Percentiles rank a stretch among this genome's conserved stretches.
Evolutionary conservation across 352 stramenopile genomes (phyloP).

Genomic region (Hyphochytrium catenoides): DNA sequence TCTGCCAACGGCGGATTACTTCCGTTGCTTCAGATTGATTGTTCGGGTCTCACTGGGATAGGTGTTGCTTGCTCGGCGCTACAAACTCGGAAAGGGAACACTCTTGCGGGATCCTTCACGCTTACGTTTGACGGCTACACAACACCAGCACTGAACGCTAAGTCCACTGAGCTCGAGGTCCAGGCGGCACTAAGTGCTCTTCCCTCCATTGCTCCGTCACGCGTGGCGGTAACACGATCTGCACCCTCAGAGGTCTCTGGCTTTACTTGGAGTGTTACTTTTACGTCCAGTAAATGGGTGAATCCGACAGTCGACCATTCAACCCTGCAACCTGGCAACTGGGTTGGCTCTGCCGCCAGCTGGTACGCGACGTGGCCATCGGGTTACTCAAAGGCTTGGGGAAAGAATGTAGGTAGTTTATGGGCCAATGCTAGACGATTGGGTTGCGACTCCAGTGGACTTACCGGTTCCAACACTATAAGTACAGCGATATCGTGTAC

Average conservation of each 20-base stretch:
- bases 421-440: constrained; percentile 15
- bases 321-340: constrained; percentile 61
- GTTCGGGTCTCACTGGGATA: constrained; percentile 12
- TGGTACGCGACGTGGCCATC: constrained; percentile 76
- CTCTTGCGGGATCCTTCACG: constrained; percentile 71
- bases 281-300: constrained; percentile 71
- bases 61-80: constrained; percentile 9
- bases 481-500: constrained; percentile 24
- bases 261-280: constrained; percentile 78
- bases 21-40: constrained; percentile 12
- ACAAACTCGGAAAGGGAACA: constrained; percentile 43
- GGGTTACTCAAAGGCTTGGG: constrained; percentile 85
- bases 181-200: constrained; percentile 73
- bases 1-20: constrained; percentile 52
- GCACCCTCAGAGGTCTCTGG: constrained; percentile 32
- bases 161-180: constrained; percentile 46
- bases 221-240: constrained; percentile 46
- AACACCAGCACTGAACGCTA: constrained; percentile 63
- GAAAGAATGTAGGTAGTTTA: constrained; percentile 78
- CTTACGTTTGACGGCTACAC: constrained; percentile 79
- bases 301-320: constrained; percentile 69
- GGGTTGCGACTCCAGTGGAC: constrained; percentile 25
- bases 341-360: constrained; percentile 41
- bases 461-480: constrained; percentile 31
- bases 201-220: constrained; percentile 67